Base-by-base conservation (phyloP, 352 stramenopile genomes). In the Globisporangium megalacanthum region DNA sequence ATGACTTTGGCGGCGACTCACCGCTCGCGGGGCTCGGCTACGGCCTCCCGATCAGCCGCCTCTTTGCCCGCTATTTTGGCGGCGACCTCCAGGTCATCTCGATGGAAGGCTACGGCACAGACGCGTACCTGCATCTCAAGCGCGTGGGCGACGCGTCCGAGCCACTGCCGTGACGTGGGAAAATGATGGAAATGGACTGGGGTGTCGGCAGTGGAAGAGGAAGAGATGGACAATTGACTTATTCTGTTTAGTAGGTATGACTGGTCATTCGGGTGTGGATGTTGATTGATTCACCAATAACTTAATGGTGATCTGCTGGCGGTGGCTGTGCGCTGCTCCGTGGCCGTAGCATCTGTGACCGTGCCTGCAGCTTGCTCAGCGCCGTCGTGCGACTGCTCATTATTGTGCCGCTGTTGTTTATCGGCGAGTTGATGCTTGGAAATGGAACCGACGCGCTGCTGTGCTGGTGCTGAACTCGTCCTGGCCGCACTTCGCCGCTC, bases 51-150 rank as follows among this genome's bases (percentile, higher is more conserved):
- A 97, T 97, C 55, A 94, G 81, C 58, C 79, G 96, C 17, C 89
- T 97, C n/a, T 99, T 99, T 73, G 96, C 97, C 63, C 88, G 97
- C 54, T 99, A 99, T 79, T 99, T 99, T 75, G 97, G 97, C 25
- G 98, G 98, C 19, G 97, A 99, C 72, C 72, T 99, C 20, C 94
- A 97, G 66, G 97, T 99, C 53, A 99, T 99, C 73, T 99, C 95
- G 13, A 99, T 99, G 96, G 97, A 99, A 62, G 98, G 98, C 20
- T 99, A 99, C 69, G 97, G 97, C 46, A 99, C 97, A 0, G 97
- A 99, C 73, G 88, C 92, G n/a, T 98, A 98, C 62, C 61, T 98
- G 60, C 91, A 98, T 54, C 58, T 98, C 19, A 96, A 95, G 66
- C 86, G 90, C 52, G 84, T 98, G n/a, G 88, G 89, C 9, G 88